These are phyloP conservation scores for Globisporangium alternatum DNA, from an alignment of 352 stramenopile species.

Conservation along the genomic window DNA sequence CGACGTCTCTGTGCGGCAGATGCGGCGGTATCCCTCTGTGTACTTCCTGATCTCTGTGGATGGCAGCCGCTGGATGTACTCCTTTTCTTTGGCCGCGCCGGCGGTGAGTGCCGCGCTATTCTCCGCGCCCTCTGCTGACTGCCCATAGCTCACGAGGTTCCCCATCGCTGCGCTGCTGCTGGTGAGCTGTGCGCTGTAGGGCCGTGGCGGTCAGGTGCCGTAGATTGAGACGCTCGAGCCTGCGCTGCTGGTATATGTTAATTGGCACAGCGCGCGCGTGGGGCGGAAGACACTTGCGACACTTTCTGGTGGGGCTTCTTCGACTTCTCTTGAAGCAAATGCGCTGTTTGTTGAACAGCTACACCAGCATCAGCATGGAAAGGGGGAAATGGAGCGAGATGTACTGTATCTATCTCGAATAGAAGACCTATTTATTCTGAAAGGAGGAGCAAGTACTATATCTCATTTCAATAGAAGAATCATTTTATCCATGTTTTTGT, in stretches of 20 bases:
- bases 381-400: background rate
- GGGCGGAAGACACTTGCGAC: background rate
- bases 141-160: constrained; percentile 54
- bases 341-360: background rate
- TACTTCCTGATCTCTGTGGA: constrained; percentile 61
- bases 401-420: background rate
- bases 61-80: constrained; percentile 61
- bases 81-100: constrained; percentile 20
- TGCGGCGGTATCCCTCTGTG: constrained; percentile 67
- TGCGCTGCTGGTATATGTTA: background rate
- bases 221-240: background rate
- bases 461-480: too few species aligned
- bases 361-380: background rate
- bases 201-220: background rate
- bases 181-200: background rate
- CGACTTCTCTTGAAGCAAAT: constrained; percentile 3
- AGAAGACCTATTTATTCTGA: background rate
- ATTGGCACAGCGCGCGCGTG: background rate
- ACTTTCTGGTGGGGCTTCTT: background rate
- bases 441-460: too few species aligned
- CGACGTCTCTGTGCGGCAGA: constrained; percentile 48
- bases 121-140: constrained; percentile 13
- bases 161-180: constrained; percentile 40
- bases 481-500: too few species aligned
- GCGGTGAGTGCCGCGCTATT: constrained; percentile 5